Conservation (phyloP, 176 grass and related monocot genomes). For the Thinopyrum elongatum region DNA sequence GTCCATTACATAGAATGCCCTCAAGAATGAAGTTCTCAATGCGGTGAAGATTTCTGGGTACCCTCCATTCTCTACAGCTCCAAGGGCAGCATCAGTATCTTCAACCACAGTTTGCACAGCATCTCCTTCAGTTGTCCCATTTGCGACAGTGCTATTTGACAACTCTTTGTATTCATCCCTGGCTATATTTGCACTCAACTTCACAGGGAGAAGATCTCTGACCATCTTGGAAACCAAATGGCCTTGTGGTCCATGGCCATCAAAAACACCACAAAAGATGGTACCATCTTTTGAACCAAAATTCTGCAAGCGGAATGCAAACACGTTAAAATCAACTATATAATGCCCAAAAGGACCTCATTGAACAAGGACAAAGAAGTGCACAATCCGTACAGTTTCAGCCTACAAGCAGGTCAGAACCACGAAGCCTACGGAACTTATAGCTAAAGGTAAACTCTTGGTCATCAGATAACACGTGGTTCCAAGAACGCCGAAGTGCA, state of each 20-base stretch:
- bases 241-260: slow-evolving; percentile 88
- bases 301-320: slow-evolving; percentile 54
- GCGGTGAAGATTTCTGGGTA: slow-evolving; percentile 43
- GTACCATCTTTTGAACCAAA: slow-evolving; percentile 67
- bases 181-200: slow-evolving; percentile 57
- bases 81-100: slow-evolving; percentile 27
- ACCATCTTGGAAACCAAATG: slow-evolving; percentile 93
- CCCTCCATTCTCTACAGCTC: slow-evolving; percentile 38
- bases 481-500: background rate
- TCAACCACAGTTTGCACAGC: slow-evolving; percentile 22
- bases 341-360: background rate
- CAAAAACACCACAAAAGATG: slow-evolving; percentile 92
- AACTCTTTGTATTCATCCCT: slow-evolving; percentile 39
- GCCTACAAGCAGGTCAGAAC: background rate
- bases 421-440: background rate
- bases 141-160: slow-evolving; percentile 34
- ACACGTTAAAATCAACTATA: slow-evolving; percentile 4
- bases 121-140: slow-evolving; percentile 35
- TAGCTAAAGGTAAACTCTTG: background rate
- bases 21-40: slow-evolving; percentile 61
- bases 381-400: background rate
- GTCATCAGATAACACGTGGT: background rate
- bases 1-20: slow-evolving; percentile 75
- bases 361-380: background rate
- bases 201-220: slow-evolving; percentile 83